Evolutionary conservation across 768 basidiomycete genomes (phyloP).

Genomic region (Phanerodontia chrysosporium): DNA sequence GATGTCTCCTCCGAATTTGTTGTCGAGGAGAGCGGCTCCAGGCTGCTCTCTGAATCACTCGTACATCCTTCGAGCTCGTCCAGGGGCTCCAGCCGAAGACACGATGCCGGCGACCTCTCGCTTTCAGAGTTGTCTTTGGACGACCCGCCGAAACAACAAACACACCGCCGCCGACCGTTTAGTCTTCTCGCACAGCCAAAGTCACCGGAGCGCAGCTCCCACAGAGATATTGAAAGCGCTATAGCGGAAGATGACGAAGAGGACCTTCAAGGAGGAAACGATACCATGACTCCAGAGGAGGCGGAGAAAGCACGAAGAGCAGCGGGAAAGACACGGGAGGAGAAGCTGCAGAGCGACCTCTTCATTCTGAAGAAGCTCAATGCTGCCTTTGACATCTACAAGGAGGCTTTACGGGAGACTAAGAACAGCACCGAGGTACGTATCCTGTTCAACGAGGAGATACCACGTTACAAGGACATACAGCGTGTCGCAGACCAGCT

Average conservation of each 20-base stretch:
- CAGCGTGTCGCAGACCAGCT: constrained; percentile 67
- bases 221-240: constrained; percentile 16
- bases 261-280: constrained; percentile 19
- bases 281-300: constrained; percentile 25
- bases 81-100: constrained; percentile 29
- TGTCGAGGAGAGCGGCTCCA: constrained; percentile 29
- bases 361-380: constrained; percentile 73
- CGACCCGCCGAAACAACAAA: constrained; percentile 25
- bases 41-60: constrained; percentile 46
- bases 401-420: constrained; percentile 60
- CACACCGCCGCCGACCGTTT: constrained; percentile 21
- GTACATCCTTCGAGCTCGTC: constrained; percentile 24
- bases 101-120: constrained; percentile 48
- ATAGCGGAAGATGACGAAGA: constrained; percentile 15
- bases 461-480: not conserved
- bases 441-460: not conserved
- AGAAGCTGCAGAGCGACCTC: constrained; percentile 70
- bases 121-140: constrained; percentile 50
- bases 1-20: constrained; percentile 24
- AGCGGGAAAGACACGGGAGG: constrained; percentile 48
- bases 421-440: constrained; percentile 67
- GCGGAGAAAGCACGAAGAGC: constrained; percentile 21
- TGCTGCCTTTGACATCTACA: constrained; percentile 60
- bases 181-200: constrained; percentile 28
- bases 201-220: constrained; percentile 1